Percentiles rank a stretch among this genome's conserved stretches.
Conservation (phyloP, 495 filamentous ascomycete species). For the Chaetomium tenue region DNA sequence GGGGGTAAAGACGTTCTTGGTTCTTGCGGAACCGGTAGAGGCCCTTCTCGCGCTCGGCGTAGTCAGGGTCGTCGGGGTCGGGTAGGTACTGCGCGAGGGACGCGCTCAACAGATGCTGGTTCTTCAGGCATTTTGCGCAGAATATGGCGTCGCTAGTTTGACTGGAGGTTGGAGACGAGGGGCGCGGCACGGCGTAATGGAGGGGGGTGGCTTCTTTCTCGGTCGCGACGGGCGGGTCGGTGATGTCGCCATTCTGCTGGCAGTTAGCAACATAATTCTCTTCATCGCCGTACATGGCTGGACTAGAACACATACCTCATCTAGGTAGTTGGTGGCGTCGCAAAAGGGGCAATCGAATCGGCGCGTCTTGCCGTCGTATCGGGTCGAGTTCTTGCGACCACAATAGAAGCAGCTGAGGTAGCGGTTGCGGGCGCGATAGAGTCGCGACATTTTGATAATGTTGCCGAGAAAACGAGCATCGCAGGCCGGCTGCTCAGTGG, state of each 20-base stretch:
- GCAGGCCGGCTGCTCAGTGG: constrained; percentile 12
- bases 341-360: constrained; percentile 71
- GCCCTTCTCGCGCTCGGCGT: constrained; percentile 49
- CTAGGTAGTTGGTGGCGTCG: constrained; percentile 79
- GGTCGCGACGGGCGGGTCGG: constrained; percentile 71
- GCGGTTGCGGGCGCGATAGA: constrained; percentile 25
- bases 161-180: constrained; percentile 35
- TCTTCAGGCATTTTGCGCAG: constrained; percentile 74
- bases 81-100: constrained; percentile 69
- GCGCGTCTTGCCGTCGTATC: constrained; percentile 50
- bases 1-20: constrained; percentile 76
- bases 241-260: constrained; percentile 73
- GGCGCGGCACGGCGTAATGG: constrained; percentile 42
- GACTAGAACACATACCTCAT: constrained; percentile 55
- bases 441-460: constrained; percentile 33
- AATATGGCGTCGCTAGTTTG: constrained; percentile 51
- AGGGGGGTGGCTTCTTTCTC: constrained; percentile 35
- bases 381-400: constrained; percentile 57
- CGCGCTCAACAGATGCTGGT: constrained; percentile 72
- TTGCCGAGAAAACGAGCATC: constrained; percentile 15
- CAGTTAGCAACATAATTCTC: neutral
- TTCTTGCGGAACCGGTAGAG: constrained; percentile 60
- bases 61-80: constrained; percentile 61
- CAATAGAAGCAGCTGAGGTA: constrained; percentile 75
- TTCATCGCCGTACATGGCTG: neutral